Conservation (phyloP, 495 filamentous ascomycete genomes). For the Penicillium coffeae region DNA sequence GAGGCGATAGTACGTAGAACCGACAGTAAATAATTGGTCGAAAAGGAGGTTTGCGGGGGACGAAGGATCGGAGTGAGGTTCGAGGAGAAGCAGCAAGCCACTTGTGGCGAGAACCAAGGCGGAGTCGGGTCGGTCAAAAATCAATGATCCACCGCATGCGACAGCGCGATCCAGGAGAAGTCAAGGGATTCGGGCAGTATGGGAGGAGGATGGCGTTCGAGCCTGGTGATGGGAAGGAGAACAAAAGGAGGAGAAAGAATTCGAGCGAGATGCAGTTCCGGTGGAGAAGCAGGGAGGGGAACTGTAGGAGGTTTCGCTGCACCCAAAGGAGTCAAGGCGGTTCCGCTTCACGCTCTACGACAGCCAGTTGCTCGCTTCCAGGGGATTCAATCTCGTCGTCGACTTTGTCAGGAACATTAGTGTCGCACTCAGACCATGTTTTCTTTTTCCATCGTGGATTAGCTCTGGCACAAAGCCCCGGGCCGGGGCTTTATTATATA, state of each 20-base stretch:
- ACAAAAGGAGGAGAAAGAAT: background rate
- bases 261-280: too few species aligned
- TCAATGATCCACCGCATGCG: background rate
- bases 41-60: background rate
- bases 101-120: constrained; percentile 32
- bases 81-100: constrained; percentile 30
- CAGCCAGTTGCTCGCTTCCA: too few species aligned
- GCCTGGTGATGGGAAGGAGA: background rate
- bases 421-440: too few species aligned
- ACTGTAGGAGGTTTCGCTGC: too few species aligned
- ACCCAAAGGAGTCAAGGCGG: too few species aligned
- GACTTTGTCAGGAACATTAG: too few species aligned
- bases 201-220: background rate
- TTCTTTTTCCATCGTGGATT: too few species aligned
- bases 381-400: too few species aligned
- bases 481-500: too few species aligned
- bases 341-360: too few species aligned
- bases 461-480: too few species aligned
- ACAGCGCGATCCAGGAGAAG: background rate
- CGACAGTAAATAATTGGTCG: background rate
- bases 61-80: background rate
- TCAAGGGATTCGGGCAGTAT: background rate
- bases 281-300: too few species aligned
- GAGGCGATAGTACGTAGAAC: background rate
- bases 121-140: constrained; percentile 30